phyloP scores from a whole-genome alignment of 2,329 filamentous ascomycete genomes.

The Colletotrichum karsti region DNA sequence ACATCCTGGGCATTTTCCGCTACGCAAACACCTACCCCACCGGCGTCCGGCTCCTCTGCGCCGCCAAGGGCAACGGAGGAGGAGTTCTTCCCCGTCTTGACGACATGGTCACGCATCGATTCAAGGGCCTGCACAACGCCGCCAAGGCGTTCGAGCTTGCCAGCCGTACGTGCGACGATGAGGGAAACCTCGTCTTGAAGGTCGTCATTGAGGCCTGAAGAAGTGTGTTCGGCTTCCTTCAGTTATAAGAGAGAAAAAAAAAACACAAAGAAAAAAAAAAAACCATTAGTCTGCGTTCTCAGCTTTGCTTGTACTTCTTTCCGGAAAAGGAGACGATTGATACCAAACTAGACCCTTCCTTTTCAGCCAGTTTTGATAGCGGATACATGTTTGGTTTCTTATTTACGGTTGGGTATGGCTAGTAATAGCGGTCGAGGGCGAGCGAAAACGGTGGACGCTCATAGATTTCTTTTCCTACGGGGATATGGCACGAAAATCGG shows the following conservation, averaged over 20 bases:
- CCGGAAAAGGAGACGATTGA: too few relatives aligned
- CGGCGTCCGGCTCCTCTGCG: constrained; percentile 69
- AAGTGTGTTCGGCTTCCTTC: not conserved
- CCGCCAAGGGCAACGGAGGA: constrained; percentile 51
- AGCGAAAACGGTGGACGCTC: not conserved
- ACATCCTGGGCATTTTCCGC: constrained; percentile 78
- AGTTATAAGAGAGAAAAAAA: too few relatives aligned
- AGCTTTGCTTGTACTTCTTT: too few relatives aligned
- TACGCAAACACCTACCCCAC: constrained; percentile 80
- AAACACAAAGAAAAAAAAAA: not conserved
- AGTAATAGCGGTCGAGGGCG: too few relatives aligned
- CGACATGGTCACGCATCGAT: constrained; percentile 78
- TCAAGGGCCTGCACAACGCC: constrained; percentile 69
- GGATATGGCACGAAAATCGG: not conserved
- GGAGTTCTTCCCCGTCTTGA: constrained; percentile 72
- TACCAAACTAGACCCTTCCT: constrained; percentile 7
- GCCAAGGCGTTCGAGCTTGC: constrained; percentile 76
- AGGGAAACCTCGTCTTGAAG: constrained; percentile 76
- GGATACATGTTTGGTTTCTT: not conserved
- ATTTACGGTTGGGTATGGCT: too few relatives aligned
- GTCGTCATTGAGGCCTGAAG: constrained; percentile 68
- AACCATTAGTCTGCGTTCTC: not conserved
- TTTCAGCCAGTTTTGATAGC: not conserved
- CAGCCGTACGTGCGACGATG: constrained; percentile 71
- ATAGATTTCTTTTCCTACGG: not conserved